Percentiles rank a stretch among this genome's conserved stretches.
These are phyloP conservation scores for Fusarium avenaceum DNA, from an alignment of 2,329 filamentous ascomycete species.

Conservation along the genomic window DNA sequence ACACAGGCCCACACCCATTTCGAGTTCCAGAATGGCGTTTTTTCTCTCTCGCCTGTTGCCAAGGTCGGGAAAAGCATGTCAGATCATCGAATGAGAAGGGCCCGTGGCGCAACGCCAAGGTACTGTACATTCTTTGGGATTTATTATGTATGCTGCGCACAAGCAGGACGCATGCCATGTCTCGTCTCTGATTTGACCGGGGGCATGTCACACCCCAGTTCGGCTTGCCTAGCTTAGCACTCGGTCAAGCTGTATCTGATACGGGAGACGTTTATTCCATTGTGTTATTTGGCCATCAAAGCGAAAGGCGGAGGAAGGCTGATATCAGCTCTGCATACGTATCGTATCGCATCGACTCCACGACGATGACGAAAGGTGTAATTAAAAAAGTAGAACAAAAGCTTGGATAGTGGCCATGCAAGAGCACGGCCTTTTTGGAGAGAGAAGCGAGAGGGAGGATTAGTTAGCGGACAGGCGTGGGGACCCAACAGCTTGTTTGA, in stretches of 20 bases:
- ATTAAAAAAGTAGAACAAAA: neutral
- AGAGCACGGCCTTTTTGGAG: constrained; percentile 14
- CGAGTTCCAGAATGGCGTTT: constrained; percentile 4
- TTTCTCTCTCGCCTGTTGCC: neutral
- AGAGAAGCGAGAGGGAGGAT: neutral
- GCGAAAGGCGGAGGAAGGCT: neutral
- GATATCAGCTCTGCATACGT: neutral
- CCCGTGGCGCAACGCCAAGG: constrained; percentile 26
- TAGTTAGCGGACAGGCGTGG: constrained; percentile 2
- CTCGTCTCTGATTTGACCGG: neutral
- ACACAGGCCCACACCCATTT: constrained; percentile 7
- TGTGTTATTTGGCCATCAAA: neutral
- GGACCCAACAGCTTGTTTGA: constrained; percentile 15
- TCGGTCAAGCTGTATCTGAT: neutral
- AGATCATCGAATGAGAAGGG: constrained; percentile 43
- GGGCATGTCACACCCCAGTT: neutral
- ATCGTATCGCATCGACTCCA: neutral
- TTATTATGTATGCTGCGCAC: neutral
- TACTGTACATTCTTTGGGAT: constrained; percentile 31
- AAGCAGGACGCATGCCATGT: constrained; percentile 6
- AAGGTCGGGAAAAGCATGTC: constrained; percentile 29
- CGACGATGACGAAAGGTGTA: constrained; percentile 2
- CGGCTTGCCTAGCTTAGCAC: too few relatives aligned
- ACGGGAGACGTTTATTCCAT: neutral
- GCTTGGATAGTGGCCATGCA: constrained; percentile 5